phyloP scores from a whole-genome alignment of 306 rosid species.

The Casuarina equisetifolia region DNA sequence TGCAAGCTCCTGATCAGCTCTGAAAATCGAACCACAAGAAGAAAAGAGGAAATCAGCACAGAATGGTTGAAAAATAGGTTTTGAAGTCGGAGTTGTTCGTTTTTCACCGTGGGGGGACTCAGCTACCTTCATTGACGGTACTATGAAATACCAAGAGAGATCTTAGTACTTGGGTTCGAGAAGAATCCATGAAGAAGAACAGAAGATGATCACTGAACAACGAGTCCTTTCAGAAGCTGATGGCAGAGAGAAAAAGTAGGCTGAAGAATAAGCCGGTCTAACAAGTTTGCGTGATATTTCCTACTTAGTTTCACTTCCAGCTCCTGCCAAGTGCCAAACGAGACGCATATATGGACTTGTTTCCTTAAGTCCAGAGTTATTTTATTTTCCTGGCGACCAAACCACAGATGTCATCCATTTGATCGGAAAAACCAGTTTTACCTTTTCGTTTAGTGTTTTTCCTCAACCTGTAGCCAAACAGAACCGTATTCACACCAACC shows the following conservation, averaged over 20 bases:
- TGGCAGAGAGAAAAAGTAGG: slow-evolving; percentile 10
- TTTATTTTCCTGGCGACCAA: no score
- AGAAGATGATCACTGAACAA: not conserved
- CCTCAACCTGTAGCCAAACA: no score
- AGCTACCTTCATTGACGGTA: slow-evolving; percentile 51
- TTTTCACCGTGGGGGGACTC: not conserved
- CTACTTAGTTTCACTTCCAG: not conserved
- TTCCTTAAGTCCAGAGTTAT: no score
- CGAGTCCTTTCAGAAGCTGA: not conserved
- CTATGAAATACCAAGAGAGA: slow-evolving; percentile 59
- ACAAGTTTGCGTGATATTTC: slow-evolving; percentile 20
- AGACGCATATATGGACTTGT: no score
- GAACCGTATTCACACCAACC: no score
- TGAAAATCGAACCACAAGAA: slow-evolving; percentile 14
- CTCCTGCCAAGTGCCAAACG: not conserved
- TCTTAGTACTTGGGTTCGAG: slow-evolving; percentile 34
- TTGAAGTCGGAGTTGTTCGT: not conserved
- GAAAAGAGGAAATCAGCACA: slow-evolving; percentile 9
- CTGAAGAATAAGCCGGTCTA: slow-evolving; percentile 8
- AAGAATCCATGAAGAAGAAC: slow-evolving; percentile 50
- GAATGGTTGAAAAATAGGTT: not conserved
- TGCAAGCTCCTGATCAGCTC: slow-evolving; percentile 81
- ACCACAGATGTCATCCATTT: no score
- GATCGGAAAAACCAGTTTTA: no score
- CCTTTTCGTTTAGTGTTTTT: no score